Evolutionary conservation across 371 early-diverging fungal species (phyloP), one percentile per base, ranked within the genome.

Genomic region (Coemansia sp.): DNA sequence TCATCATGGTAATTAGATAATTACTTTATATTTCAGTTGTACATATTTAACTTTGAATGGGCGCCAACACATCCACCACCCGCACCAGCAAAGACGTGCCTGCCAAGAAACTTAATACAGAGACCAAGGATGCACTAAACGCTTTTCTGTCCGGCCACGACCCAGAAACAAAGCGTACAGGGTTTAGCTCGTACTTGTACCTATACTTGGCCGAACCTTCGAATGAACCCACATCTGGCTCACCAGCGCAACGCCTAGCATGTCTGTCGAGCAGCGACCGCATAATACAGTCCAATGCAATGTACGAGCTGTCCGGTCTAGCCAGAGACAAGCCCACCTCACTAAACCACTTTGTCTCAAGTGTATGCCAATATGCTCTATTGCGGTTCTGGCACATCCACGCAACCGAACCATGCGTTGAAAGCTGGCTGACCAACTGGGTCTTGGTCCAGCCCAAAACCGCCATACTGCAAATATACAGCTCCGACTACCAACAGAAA

Each of bases 401-500:
- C 2, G 1, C 22, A 18, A n/a, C n/a, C 22, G 58, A n/a, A 24
- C 5, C 5, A 18, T 18, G n/a, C n/a, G n/a, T 2, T 11, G 69
- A 63, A 10, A 6, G 11, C 13, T 73, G 69, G 74, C 11, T 63
- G 16, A 63, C 48, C 3, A 51, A 54, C 14, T 69, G 70, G 73
- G 39, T 62, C 1, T 13, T 68, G 57, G 14, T 42, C 1, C 31
- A 29, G 18, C 58, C 71, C n/a, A 61, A 47, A 18, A 26, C 61
- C 2, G 58, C 57, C 2, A n/a, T 68, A 5, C 5, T 31, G 48
- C 57, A 34, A 31, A 26, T 62, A 11, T 63, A 63, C 27, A 45
- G 10, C 26, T n/a, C 40, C n/a, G 21, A 7, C 45, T 16, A 22
- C 8, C 56, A 34, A 10, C 24, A 56, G 37, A 37, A 56, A 21